Evolutionary conservation across 106 monocot genomes (phyloP), one percentile per base, ranked within the genome.

Genomic region (Triglochin maritima): DNA sequence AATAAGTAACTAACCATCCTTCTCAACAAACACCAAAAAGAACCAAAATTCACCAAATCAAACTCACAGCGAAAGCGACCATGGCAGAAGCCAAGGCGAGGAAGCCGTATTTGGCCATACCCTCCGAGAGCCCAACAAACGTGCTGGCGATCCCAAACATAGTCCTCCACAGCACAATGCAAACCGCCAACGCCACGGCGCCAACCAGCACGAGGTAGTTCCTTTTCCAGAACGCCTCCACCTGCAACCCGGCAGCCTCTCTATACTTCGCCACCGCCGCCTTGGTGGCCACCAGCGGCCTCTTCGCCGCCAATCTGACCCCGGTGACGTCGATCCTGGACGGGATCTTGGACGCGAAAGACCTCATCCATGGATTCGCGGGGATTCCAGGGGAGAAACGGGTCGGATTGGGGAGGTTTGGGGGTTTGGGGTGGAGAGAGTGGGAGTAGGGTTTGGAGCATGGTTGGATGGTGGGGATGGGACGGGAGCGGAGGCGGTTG

Each of bases 71-170:
- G 55, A 95, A 95, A 69, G 90, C 77, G 44, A 95, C 95, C 55
- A 90, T 85, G 56, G 95, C 85, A 11, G 90, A 75, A 2, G 95
- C 90, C 17, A 95, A 73, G 44, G 90, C 95, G 56, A 96, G 87
- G 72, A 96, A 96, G 47, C 90, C 95, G 62, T 90, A 96, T 78
- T 96, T 96, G 0, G 95, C 87, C 85, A 96, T 87, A 8, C 95
- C 95, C 60, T 96, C 95, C 3, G 95, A 96, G 41, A 90, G 78
- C 46, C 90, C 95, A 4, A 96, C 81, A 17, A 90, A 90, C 6
- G 83, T 87, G 79, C 72, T 90, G 9, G 95, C 95, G 14, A 96
- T 71, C 46, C 81, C 90, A 67, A 90, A 96, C 95, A 96, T 83
- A 51, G 85, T 49, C 72, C 80, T 83, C 95, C 95, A 96, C 57